Conservation (phyloP, 495 filamentous ascomycete species). For the Talaromyces wortmannii region DNA sequence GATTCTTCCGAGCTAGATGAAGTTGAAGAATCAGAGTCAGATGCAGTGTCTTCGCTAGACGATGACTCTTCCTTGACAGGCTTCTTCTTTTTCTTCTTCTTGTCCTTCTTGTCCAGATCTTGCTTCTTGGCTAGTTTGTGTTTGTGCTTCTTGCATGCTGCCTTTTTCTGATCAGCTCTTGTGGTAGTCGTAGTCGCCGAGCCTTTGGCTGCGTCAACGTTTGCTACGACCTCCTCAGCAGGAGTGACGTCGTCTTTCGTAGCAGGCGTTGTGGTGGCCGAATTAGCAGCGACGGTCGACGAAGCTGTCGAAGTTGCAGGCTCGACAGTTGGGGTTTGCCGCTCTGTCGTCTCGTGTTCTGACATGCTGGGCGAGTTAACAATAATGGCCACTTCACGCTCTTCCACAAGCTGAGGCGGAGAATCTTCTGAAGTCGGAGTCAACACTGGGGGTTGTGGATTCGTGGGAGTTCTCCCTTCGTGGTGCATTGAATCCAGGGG, state of each 20-base stretch:
- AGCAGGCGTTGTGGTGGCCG: slow-evolving; percentile 1
- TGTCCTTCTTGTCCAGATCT: slow-evolving; percentile 8
- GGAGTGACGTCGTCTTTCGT: slow-evolving; percentile 24
- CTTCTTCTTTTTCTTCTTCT: slow-evolving; percentile 25
- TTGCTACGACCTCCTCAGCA: slow-evolving; percentile 19
- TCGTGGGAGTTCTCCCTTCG: slow-evolving; percentile 2
- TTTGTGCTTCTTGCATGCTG: slow-evolving; percentile 32
- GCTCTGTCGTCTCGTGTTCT: neutral
- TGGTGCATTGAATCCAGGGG: slow-evolving; percentile 1
- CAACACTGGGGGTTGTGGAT: neutral
- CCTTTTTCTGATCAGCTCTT: slow-evolving; percentile 14
- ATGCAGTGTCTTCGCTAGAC: slow-evolving; percentile 18
- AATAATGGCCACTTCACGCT: neutral
- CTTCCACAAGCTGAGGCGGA: neutral
- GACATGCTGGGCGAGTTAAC: neutral
- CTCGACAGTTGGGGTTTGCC: neutral
- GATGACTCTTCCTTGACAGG: slow-evolving; percentile 19
- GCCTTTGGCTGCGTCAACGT: slow-evolving; percentile 16
- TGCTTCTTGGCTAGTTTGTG: slow-evolving; percentile 9
- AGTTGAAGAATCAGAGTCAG: slow-evolving; percentile 12
- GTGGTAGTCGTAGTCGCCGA: neutral
- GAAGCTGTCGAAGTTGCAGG: neutral
- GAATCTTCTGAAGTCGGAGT: neutral
- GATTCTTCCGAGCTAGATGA: slow-evolving; percentile 14
- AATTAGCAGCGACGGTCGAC: neutral